A percentile compares a stretch with the other conserved stretches of the same genome.
phyloP scores from a whole-genome alignment of 225 moss, liverwort and hornwort genomes.

The Straminergon stramineum region DNA sequence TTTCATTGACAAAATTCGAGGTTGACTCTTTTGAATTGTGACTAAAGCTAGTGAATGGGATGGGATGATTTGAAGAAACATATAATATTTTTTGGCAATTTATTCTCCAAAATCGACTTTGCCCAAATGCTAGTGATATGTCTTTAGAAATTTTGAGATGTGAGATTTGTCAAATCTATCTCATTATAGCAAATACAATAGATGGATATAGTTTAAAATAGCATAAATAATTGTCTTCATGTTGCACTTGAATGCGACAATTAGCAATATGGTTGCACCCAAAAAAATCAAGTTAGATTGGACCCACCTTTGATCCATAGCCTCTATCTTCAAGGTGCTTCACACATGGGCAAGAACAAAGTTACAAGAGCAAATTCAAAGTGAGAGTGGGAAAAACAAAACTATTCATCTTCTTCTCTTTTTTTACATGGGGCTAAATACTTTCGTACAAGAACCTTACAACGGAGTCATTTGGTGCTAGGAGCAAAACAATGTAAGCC shows the following conservation, averaged over 20 bases:
- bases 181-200: not conserved
- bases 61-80: fast-evolving
- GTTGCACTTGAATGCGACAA: not conserved
- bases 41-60: not conserved
- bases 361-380: fast-evolving
- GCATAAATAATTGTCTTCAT: not conserved
- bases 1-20: not conserved
- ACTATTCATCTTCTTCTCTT: not conserved
- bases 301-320: fast-evolving
- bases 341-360: not conserved
- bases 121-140: fast-evolving
- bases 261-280: not conserved
- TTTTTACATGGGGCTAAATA: not conserved
- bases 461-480: not conserved
- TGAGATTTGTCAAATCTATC: not conserved
- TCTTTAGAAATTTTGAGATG: not conserved
- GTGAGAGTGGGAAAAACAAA: too few relatives aligned
- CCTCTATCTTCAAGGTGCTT: too few relatives aligned
- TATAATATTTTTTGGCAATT: not conserved
- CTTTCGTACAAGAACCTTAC: not conserved
- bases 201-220: not conserved
- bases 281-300: too few relatives aligned
- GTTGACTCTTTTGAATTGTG: not conserved
- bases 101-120: not conserved
- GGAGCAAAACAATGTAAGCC: too few relatives aligned